Evolutionary conservation across 108 stramenopile species (phyloP).

Genomic region (Hondaea fermentalgiana): DNA sequence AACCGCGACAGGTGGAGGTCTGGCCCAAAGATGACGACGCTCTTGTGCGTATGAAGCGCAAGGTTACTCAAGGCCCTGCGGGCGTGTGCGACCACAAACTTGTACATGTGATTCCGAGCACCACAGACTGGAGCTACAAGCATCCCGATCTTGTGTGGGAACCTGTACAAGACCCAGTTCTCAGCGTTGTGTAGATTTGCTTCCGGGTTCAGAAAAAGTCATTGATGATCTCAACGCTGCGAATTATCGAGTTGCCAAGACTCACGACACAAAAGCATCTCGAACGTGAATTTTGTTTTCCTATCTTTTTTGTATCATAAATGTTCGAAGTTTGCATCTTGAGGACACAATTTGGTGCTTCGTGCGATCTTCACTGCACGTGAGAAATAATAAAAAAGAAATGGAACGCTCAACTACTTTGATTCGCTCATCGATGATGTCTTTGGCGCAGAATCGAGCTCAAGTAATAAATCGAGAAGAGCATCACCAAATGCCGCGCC

Average conservation of each 20-base stretch:
- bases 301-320: no score
- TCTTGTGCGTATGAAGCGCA: background rate
- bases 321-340: no score
- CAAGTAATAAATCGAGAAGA: slow-evolving; percentile 7
- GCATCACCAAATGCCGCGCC: slow-evolving; percentile 34
- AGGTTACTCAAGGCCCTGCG: background rate
- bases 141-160: background rate
- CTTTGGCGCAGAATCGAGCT: background rate
- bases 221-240: no score
- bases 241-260: no score
- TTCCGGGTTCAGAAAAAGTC: no score
- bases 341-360: no score
- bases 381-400: no score
- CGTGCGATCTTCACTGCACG: no score
- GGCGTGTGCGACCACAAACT: background rate
- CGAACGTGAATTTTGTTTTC: no score
- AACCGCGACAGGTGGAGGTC: background rate
- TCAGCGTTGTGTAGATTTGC: background rate
- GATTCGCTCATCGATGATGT: no score
- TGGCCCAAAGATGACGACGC: background rate
- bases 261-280: no score
- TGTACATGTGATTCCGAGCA: background rate
- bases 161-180: background rate
- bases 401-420: no score
- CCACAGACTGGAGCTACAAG: slow-evolving; percentile 3